Percentiles rank a stretch among this genome's conserved stretches.
Evolutionary conservation across 2,329 filamentous ascomycete genomes (phyloP).

Genomic region (Trichophyton rubrum): DNA sequence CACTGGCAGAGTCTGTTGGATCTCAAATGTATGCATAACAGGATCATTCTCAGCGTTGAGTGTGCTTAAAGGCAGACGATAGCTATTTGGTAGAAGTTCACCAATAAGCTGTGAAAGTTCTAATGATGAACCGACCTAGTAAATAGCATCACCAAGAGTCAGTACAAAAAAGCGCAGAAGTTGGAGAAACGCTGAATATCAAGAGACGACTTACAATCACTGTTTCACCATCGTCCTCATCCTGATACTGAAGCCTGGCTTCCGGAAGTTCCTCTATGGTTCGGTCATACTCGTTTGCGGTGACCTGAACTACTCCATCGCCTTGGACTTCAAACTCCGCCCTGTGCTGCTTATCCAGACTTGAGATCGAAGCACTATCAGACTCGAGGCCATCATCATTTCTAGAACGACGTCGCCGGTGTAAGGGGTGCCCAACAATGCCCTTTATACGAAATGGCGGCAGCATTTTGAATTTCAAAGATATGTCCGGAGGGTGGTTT

Average conservation of each 20-base stretch:
- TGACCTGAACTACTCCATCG: constrained; percentile 29
- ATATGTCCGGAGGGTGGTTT: not conserved
- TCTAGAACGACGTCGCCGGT: not conserved
- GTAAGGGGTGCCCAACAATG: constrained; percentile 14
- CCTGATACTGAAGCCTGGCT: constrained; percentile 33
- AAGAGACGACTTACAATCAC: constrained; percentile 29
- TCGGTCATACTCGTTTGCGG: constrained; percentile 32
- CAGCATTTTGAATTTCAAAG: constrained; percentile 21
- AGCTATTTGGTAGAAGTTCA: constrained; percentile 23
- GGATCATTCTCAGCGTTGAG: not conserved
- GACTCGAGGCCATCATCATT: not conserved
- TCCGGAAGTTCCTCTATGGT: constrained; percentile 30
- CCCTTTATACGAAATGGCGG: constrained; percentile 32
- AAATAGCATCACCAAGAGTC: not conserved
- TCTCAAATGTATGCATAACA: constrained; percentile 37
- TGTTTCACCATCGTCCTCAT: constrained; percentile 35
- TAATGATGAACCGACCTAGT: constrained; percentile 35
- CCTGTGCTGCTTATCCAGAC: not conserved
- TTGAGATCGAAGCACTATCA: not conserved
- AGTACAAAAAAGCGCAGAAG: not conserved
- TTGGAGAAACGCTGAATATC: not conserved
- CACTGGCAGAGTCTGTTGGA: constrained; percentile 29
- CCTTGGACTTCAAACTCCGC: constrained; percentile 8
- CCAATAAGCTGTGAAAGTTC: constrained; percentile 37
- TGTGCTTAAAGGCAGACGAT: not conserved